Conservation (phyloP, 345 rosid genomes). For the Raphanus raphanistrum region DNA sequence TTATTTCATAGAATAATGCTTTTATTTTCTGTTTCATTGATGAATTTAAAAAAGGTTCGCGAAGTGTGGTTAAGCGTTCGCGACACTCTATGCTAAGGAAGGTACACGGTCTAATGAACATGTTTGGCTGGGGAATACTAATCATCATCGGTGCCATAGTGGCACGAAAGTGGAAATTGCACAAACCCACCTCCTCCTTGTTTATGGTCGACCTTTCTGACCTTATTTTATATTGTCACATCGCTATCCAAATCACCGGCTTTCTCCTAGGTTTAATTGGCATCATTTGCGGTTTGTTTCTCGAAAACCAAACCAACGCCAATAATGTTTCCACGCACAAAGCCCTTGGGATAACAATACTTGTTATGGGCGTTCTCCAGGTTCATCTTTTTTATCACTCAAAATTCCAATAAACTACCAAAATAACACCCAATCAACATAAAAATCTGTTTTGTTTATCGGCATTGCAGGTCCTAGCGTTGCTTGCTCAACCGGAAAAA, state of each 20-base stretch:
- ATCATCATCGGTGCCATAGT: conserved; percentile 64
- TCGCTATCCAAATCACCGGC: conserved; percentile 49
- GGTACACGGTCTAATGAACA: conserved; percentile 76
- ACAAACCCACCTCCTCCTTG: not conserved
- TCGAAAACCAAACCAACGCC: conserved; percentile 45
- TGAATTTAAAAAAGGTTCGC: conserved; percentile 20
- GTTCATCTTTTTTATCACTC: conserved; percentile 27
- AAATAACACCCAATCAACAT: not conserved
- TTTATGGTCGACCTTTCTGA: conserved; percentile 33
- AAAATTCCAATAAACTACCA: not conserved
- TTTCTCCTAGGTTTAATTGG: conserved; percentile 60
- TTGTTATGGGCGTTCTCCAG: conserved; percentile 79
- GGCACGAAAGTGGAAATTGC: conserved; percentile 40
- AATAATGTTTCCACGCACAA: conserved; percentile 59
- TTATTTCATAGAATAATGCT: not conserved
- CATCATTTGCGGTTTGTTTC: conserved; percentile 54
- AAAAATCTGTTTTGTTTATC: not conserved
- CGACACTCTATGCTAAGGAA: conserved; percentile 48
- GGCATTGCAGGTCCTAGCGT: conserved; percentile 50
- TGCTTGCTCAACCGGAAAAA: conserved; percentile 63
- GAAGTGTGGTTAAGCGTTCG: conserved; percentile 31
- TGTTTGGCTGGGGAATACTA: conserved; percentile 73
- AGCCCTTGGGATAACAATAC: conserved; percentile 64
- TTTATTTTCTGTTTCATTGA: not conserved
- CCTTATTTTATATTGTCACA: conserved; percentile 44